Evolutionary conservation across 257 asterid species (phyloP), one percentile per base, ranked within the genome.

Genomic region (Ophiorrhiza pumila): DNA sequence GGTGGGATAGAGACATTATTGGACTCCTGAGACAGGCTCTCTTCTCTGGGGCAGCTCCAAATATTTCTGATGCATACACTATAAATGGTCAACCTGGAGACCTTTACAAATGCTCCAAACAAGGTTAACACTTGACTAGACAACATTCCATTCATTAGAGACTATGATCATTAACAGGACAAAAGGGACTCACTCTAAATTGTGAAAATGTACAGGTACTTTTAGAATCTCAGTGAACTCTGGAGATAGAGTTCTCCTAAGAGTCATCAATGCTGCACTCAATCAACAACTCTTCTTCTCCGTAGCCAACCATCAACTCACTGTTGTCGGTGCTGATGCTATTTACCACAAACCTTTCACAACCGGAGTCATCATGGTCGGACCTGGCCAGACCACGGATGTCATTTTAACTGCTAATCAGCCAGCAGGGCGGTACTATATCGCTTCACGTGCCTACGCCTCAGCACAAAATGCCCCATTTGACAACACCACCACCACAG

Each of bases 331-430:
- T 2, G 85, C 76, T 0, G 90, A 85, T 76, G 90, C 90, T 18
- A 8, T 70, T 39, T 85, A 85, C 39, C 75, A 80, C 25, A 85
- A 85, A 69, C 87, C 87, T 14, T 85, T 85, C 20, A 70, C 80
- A 23, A 85, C 83, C 43, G 56, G 62, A 31, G 82, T 81, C 52
- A 71, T 85, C 32, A 79, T 83, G 77, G n/a, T 85, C 43, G 76
- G 83, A 25, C 88, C 90, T 1, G 88, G 90, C 53, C 90, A 85
- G 27, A 85, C 88, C 60, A 81, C 85, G 1, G 81, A 83, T 47
- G 89, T 81, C 42, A 86, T 86, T 34, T 55, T 83, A 10, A 76
- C 73, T 0, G 83, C 83, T 1, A 68, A 83, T 76, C 80, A 83
- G 63, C 72, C 74, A 15, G 9, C 50, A 12, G 74, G 73, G 7